phyloP scores from a whole-genome alignment of 768 basidiomycete genomes.

The Tulasnella sp. region DNA sequence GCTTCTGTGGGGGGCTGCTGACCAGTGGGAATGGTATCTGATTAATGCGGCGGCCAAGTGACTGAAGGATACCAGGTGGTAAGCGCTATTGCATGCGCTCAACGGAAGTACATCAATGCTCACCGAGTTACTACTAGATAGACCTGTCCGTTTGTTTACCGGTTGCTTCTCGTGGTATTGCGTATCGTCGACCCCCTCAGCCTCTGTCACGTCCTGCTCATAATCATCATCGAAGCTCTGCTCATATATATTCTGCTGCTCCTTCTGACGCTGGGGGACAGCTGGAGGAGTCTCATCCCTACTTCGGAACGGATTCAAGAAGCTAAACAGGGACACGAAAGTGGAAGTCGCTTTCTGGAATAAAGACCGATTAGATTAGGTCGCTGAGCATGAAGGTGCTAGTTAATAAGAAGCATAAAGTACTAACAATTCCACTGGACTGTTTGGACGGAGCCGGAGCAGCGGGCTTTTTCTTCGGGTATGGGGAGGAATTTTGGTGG shows the following conservation, averaged over 20 bases:
- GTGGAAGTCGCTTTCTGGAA: constrained; percentile 4
- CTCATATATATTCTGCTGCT: neutral
- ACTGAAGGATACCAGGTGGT: neutral
- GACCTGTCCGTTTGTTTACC: too few species aligned
- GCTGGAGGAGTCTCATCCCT: neutral
- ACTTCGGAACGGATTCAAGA: neutral
- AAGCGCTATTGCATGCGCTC: neutral
- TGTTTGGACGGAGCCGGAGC: neutral
- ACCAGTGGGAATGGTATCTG: constrained; percentile 7
- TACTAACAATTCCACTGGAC: neutral
- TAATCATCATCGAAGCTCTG: neutral
- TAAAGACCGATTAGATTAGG: neutral
- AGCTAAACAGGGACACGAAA: neutral
- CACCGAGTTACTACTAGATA: too few species aligned
- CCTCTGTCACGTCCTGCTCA: neutral
- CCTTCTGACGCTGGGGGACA: neutral
- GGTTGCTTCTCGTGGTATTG: neutral
- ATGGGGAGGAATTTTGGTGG: constrained; percentile 3
- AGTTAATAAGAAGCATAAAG: neutral
- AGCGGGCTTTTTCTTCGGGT: neutral
- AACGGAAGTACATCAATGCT: neutral
- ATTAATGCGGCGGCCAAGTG: neutral
- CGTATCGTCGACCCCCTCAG: neutral
- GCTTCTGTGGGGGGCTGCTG: constrained; percentile 6
- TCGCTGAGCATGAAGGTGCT: neutral